Conservation (phyloP, 208 protist genomes). For the Crithidia brevicula region DNA sequence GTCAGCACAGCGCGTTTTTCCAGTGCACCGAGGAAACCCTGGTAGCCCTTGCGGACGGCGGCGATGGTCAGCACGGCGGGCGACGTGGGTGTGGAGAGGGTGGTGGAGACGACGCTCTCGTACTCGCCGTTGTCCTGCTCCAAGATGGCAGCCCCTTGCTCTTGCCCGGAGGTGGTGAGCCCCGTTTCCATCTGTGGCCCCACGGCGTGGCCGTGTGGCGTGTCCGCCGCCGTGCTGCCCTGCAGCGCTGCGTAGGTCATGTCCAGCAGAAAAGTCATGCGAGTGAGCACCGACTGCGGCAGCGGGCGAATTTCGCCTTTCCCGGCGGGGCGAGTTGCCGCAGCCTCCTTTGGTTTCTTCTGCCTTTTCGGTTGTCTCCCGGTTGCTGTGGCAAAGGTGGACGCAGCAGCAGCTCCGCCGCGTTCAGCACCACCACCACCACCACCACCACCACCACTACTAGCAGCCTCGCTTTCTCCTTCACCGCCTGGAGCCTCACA, state of each 20-base stretch:
- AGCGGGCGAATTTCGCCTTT: slow-evolving; percentile 25
- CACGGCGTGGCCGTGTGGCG: background rate
- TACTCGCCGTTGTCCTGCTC: slow-evolving; percentile 33
- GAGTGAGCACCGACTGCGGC: slow-evolving; percentile 31
- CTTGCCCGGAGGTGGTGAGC: slow-evolving; percentile 23
- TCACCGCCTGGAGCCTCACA: slow-evolving; percentile 9
- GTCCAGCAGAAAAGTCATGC: slow-evolving; percentile 40
- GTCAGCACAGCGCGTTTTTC: slow-evolving; percentile 56
- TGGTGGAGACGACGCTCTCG: slow-evolving; percentile 26
- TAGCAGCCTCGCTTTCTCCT: too few species aligned
- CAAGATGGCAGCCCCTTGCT: slow-evolving; percentile 14
- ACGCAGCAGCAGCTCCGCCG: background rate
- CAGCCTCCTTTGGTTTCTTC: background rate
- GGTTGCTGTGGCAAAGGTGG: background rate
- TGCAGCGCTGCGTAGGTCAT: slow-evolving; percentile 44
- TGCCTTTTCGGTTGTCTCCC: background rate
- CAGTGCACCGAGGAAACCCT: slow-evolving; percentile 53
- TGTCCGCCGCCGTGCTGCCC: background rate
- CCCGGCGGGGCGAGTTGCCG: background rate
- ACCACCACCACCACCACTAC: too few species aligned
- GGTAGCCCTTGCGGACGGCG: slow-evolving; percentile 54
- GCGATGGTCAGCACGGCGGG: slow-evolving; percentile 34
- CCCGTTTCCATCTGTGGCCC: slow-evolving; percentile 32
- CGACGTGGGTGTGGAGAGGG: slow-evolving; percentile 24
- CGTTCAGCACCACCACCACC: background rate